Evolutionary conservation across 306 rosid species (phyloP), one percentile per base, ranked within the genome.

Genomic region (Begonia fuchsioides): DNA sequence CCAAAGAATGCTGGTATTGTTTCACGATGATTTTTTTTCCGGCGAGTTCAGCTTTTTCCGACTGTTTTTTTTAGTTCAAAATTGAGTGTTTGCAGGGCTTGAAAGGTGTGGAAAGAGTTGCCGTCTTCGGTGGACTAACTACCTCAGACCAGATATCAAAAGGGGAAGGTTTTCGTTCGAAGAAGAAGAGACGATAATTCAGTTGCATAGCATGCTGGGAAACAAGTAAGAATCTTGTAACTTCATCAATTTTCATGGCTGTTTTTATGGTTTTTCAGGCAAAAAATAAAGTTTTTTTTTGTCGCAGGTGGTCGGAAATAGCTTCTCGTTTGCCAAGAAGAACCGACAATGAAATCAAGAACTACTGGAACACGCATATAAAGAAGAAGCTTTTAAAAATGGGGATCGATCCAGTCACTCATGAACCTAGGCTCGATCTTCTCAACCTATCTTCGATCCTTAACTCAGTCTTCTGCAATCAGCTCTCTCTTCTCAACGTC

Each of bases 21-120:
- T 19, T 0, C 39, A 6, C 1, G 51, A 6, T 2, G 44, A 40
- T 1, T 9, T 10, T 46, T n/a, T n/a, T n/a, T n/a, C 17, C 14
- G n/a, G 49, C 11, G 3, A 35, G 19, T 38, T 53, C 15, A 8
- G 3, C 1, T 49, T n/a, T 11, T 17, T 40, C 10, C 2, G 1
- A 35, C 10, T 32, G 1, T 26, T 12, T 5, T 26, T 8, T 12
- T n/a, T n/a, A n/a, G 2, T 15, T 47, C 2, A 3, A 13, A 15
- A 3, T 20, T 50, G 14, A 6, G 8, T 51, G 16, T 53, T 12
- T 26, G 18, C 38, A 88, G 97, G 80, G 46, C 72, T 90, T 10
- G 67, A 76, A 60, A 71, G 97, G 69, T 90, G 97, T 52, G 97
- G 97, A 13, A 90, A 90, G 73, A 90, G 97, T 64, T 90, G 97